Conservation (phyloP, 1,139 yeast species). For the Debaryomyces udenii region DNA sequence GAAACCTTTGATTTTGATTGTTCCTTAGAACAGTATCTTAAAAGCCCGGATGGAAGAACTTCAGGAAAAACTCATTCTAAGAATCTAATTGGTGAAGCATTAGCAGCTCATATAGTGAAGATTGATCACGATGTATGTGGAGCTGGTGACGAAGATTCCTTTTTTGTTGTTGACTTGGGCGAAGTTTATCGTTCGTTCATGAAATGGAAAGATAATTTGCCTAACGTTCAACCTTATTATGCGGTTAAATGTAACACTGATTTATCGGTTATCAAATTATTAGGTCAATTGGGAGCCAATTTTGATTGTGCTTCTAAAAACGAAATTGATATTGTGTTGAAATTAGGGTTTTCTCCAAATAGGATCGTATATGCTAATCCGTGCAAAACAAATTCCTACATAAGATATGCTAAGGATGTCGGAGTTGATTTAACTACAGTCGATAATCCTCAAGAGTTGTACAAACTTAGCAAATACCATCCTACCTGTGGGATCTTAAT, state of each 20-base stretch:
- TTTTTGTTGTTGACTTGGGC: slow-evolving; percentile 85
- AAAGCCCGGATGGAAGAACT: neutral
- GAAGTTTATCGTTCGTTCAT: slow-evolving; percentile 62
- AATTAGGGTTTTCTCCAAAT: slow-evolving; percentile 61
- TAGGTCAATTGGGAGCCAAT: slow-evolving; percentile 67
- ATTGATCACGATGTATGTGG: slow-evolving; percentile 65
- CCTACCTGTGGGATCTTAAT: slow-evolving; percentile 72
- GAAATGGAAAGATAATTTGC: slow-evolving; percentile 67
- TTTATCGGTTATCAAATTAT: slow-evolving; percentile 54
- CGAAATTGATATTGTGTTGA: slow-evolving; percentile 73
- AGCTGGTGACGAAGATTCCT: slow-evolving; percentile 83
- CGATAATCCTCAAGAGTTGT: slow-evolving; percentile 84
- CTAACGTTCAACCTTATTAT: slow-evolving; percentile 79
- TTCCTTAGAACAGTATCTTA: slow-evolving; percentile 5
- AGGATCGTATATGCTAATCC: slow-evolving; percentile 93
- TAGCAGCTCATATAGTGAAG: slow-evolving; percentile 42
- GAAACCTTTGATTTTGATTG: slow-evolving; percentile 17
- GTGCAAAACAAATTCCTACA: slow-evolving; percentile 80
- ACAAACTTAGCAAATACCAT: slow-evolving; percentile 68
- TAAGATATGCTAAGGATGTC: slow-evolving; percentile 64
- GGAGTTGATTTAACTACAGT: slow-evolving; percentile 79
- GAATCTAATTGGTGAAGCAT: slow-evolving; percentile 39
- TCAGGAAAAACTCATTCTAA: slow-evolving; percentile 5
- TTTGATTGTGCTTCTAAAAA: slow-evolving; percentile 94
- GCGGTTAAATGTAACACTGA: slow-evolving; percentile 96